Base-by-base conservation (phyloP, 495 filamentous ascomycete genomes). In the Durotheca rogersii region DNA sequence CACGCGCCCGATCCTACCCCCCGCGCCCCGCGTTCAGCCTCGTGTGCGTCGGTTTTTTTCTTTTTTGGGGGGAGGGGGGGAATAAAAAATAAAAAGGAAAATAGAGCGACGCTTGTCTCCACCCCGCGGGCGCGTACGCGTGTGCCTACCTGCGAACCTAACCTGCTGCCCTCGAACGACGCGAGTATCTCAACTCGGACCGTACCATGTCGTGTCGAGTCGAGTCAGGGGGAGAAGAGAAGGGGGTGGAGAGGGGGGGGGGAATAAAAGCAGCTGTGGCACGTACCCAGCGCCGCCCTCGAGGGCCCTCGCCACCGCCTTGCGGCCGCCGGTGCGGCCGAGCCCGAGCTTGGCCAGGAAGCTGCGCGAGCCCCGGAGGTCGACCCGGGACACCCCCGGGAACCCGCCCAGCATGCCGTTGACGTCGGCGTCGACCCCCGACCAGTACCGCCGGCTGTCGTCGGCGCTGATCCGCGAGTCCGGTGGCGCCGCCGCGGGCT, bases 401-500 rank as follows among this genome's bases (percentile, higher is more conserved):
- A 79, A 91, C 32, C 87, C 87, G 58, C 90, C 89, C 0, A 97
- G 85, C 86, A 96, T 92, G 60, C 84, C 86, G 61, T 84, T 80
- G 41, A 84, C 75, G 47, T 83, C 84, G 30, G 87, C 76, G n/a
- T 82, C 72, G 49, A 88, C 71, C 51, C 73, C 69, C 58, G 81
- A 77, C 90, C 89, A 95, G 77, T 95, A 95, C n/a, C 63, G 59
- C 7, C 81, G 66, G 21, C 80, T 67, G 44, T 76, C 72, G 25
- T 72, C 65, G 49, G 72, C 68, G 61, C 74, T 70, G 61, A 85
- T 83, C 4, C 60, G 48, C 7, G 77, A 64, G 62, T 84, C 81
- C 31, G 67, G 44, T 14, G 34, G 10, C 18, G 36, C 12, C 1
- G 14, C 9, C 15, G 35, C 16, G 10, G 9, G 16, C 5, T 34